Percentiles rank a stretch among this genome's conserved stretches.
Evolutionary conservation across 2,329 filamentous ascomycete species (phyloP).

Genomic region (Colletotrichum sublineola): DNA sequence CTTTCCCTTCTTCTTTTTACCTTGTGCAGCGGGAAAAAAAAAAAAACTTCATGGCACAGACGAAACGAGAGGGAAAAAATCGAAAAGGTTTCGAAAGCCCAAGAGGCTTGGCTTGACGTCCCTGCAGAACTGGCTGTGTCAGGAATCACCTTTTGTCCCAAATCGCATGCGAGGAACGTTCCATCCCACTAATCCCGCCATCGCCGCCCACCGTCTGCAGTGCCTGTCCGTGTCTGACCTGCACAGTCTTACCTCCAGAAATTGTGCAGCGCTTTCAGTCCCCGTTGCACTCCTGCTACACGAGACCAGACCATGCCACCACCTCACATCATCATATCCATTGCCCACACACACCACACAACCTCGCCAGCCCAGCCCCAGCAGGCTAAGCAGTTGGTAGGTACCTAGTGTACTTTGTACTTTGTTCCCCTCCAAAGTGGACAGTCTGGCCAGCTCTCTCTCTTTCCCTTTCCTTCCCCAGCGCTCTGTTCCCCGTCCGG

Average conservation of each 20-base stretch:
- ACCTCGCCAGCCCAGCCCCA: slow-evolving; percentile 10
- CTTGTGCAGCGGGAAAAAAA: background rate
- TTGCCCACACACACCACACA: background rate
- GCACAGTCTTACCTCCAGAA: background rate
- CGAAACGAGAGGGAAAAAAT: background rate
- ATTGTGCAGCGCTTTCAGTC: background rate
- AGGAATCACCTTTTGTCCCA: slow-evolving; percentile 31
- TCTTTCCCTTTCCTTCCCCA: slow-evolving; percentile 2
- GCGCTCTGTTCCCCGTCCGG: slow-evolving; percentile 22
- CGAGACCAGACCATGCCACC: background rate
- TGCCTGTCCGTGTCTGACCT: background rate
- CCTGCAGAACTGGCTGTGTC: slow-evolving; percentile 35
- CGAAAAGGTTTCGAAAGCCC: background rate
- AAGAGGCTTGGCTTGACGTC: slow-evolving; percentile 29
- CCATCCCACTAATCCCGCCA: slow-evolving; percentile 21
- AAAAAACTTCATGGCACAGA: background rate
- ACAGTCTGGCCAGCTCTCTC: slow-evolving; percentile 28
- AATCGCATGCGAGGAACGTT: slow-evolving; percentile 35
- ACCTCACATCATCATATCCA: background rate
- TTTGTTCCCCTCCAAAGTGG: slow-evolving; percentile 18
- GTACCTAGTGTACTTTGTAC: background rate
- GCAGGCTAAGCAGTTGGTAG: slow-evolving; percentile 18
- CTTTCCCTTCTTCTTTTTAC: background rate
- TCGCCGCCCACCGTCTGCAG: slow-evolving; percentile 2
- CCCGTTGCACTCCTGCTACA: background rate